Percentiles rank a stretch among this genome's conserved stretches.
Conservation (phyloP, 768 basidiomycete genomes). For the Russula sp. region DNA sequence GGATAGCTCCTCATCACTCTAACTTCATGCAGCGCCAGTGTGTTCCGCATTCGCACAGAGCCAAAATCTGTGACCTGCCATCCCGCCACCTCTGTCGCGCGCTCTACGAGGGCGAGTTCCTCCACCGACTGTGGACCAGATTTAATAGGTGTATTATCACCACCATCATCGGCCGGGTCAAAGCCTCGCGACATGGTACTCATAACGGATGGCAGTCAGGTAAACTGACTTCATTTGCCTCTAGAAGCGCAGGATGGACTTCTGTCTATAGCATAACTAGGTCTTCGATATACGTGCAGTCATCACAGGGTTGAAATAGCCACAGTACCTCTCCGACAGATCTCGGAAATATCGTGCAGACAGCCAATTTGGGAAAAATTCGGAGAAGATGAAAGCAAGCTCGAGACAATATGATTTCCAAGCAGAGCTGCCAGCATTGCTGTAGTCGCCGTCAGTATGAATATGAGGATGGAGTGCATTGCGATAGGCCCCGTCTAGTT, state of each 20-base stretch:
- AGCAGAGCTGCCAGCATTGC: neutral
- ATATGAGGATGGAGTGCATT: neutral
- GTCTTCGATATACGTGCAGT: conserved; percentile 6
- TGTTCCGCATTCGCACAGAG: neutral
- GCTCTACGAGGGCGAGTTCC: neutral
- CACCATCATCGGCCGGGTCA: neutral
- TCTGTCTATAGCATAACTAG: neutral
- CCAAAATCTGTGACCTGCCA: neutral
- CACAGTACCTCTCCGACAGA: neutral
- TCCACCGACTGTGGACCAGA: neutral
- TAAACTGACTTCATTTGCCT: neutral
- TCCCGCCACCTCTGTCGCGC: neutral
- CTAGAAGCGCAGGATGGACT: conserved; percentile 4
- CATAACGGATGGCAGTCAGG: neutral
- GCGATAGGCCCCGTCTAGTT: conserved; percentile 2
- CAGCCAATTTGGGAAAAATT: neutral
- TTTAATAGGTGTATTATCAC: neutral
- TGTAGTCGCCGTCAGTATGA: neutral
- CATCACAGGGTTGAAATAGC: neutral
- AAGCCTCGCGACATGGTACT: neutral
- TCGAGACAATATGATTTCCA: conserved; percentile 12
- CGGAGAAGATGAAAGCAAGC: neutral
- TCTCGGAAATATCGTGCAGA: neutral
- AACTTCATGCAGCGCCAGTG: neutral
- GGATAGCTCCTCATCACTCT: conserved; percentile 5